These are phyloP conservation scores for Mucor piriformis DNA, from an alignment of 371 early-diverging fungal genomes.

Conservation along the genomic window DNA sequence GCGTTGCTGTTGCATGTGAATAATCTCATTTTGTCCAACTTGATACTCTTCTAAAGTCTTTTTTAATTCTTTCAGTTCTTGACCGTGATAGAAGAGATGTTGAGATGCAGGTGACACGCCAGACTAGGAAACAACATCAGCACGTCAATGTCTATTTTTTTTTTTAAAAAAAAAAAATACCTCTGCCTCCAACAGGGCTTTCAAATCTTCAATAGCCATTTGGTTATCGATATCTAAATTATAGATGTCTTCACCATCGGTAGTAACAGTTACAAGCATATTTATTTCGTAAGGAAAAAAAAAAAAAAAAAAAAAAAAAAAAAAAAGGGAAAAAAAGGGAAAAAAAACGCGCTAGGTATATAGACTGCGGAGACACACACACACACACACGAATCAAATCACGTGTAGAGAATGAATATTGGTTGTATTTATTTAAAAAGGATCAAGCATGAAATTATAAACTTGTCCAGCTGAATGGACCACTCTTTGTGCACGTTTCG, in stretches of 20 bases:
- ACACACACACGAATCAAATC: not conserved
- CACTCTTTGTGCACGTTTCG: conserved; percentile 30
- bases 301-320: not conserved
- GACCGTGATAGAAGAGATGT: conserved; percentile 63
- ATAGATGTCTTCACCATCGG: conserved; percentile 65
- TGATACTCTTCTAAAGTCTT: conserved; percentile 69
- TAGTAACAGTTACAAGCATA: conserved; percentile 69
- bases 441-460: conserved; percentile 49
- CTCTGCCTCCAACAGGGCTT: conserved; percentile 84
- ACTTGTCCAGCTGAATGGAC: conserved; percentile 39
- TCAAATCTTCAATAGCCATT: conserved; percentile 83
- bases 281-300: not conserved
- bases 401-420: not conserved
- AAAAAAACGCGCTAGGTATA: not conserved
- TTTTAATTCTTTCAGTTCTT: conserved; percentile 58
- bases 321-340: not conserved
- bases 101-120: conserved; percentile 56
- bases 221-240: conserved; percentile 77
- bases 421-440: conserved; percentile 23
- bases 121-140: conserved; percentile 37
- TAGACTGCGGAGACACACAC: not conserved
- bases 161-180: conserved; percentile 34
- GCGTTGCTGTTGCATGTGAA: conserved; percentile 59
- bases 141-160: not conserved
- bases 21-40: conserved; percentile 75